Evolutionary conservation across 129 eudicot species (phyloP), one percentile per base, ranked within the genome.

Genomic region (Helichrysum umbraculigerum): DNA sequence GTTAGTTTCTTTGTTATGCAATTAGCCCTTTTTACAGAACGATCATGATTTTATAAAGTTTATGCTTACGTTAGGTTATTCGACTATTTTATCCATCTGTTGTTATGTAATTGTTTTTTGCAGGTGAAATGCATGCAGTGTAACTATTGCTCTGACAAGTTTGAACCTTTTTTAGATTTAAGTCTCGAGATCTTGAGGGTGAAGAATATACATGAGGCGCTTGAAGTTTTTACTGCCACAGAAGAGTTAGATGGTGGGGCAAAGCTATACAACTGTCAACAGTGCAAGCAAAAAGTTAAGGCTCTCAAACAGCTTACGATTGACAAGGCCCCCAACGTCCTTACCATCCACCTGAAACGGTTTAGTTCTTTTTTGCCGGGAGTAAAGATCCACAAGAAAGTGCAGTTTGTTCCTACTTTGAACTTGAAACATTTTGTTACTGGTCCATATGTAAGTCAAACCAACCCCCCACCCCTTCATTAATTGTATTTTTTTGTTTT

Each of bases 321-420:
- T 41, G 61, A 82, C 76, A 73, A 88, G 76, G 89, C 93, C 54
- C 93, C 93, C 33, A 72, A 84, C 66, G 93, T 86, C 39, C 91
- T 88, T 20, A 71, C 88, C 35, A 76, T 91, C 51, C 93, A 91
- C 85, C 84, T 91, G 32, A 91, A 91, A 85, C 86, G 97, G 19
- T 91, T 91, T 76, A 82, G 89, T 68, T 82, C 96, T 16, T 85
- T 83, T 81, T 33, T 74, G 25, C 79, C 67, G 17, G 89, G 96
- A 7, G 89, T 86, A 70, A 91, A 91, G 82, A 88, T 91, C 61
- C 79, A 91, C 77, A 91, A 81, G 74, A 83, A 72, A 78, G 25
- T 66, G 8, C 5, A 15, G 17, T 66, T 66, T 34, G 14, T 1
- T 33, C 5, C 50, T 32, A 66, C 29, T 17, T 66, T 66, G 50